phyloP scores from a whole-genome alignment of 352 stramenopile genomes.

The Phytophthora crassamura region DNA sequence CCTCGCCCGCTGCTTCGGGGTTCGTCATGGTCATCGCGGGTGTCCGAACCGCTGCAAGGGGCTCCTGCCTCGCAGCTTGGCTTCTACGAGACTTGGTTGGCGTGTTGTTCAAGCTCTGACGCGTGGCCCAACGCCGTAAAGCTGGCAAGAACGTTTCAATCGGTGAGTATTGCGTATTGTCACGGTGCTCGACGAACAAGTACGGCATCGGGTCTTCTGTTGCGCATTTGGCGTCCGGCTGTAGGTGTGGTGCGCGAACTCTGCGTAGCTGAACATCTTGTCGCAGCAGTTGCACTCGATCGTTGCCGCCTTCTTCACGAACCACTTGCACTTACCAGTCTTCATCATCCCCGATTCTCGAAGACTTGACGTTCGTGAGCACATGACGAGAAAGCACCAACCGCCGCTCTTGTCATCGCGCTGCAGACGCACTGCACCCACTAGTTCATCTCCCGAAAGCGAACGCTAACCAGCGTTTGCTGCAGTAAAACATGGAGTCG shows the following conservation, averaged over 20 bases:
- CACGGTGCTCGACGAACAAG: conserved; percentile 37
- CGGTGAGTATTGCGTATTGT: conserved; percentile 16
- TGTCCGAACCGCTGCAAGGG: background rate
- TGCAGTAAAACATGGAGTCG: too few relatives aligned
- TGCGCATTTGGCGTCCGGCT: conserved; percentile 19
- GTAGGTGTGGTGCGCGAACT: conserved; percentile 37
- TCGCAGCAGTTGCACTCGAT: conserved; percentile 33
- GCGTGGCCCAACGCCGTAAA: conserved; percentile 18
- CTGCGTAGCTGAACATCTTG: conserved; percentile 8
- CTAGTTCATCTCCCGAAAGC: conserved; percentile 27
- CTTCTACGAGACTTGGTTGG: conserved; percentile 10
- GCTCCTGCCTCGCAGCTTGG: conserved; percentile 7
- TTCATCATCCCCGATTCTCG: conserved; percentile 28
- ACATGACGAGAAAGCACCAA: conserved; percentile 35
- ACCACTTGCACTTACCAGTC: conserved; percentile 30
- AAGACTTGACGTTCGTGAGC: conserved; percentile 29
- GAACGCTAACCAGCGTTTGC: too few relatives aligned
- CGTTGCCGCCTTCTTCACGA: conserved; percentile 4
- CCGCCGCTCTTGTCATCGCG: conserved; percentile 10
- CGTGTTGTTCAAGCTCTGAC: conserved; percentile 19
- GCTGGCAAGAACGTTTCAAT: conserved; percentile 20
- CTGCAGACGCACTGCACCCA: conserved; percentile 24
- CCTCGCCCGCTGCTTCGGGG: background rate
- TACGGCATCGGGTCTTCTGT: conserved; percentile 27
- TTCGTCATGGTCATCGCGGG: conserved; percentile 1